Conservation (phyloP, 2,329 filamentous ascomycete genomes). For the Pseudohalonectria lignicola region DNA sequence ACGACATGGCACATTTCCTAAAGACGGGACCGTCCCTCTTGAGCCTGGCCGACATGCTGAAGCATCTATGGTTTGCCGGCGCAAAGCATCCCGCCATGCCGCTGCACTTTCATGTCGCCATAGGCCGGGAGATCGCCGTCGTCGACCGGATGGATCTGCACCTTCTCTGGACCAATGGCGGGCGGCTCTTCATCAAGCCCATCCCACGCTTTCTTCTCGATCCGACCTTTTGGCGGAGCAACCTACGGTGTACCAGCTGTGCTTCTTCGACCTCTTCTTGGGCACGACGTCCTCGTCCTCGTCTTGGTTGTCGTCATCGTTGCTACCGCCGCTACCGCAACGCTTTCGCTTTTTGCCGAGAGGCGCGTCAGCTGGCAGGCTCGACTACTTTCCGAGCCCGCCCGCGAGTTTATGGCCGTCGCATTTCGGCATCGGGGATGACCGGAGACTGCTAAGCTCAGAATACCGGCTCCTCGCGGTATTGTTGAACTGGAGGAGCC, state of each 20-base stretch:
- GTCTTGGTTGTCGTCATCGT: too few relatives aligned
- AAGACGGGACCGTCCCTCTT: not conserved
- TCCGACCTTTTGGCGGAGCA: not conserved
- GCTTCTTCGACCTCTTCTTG: too few relatives aligned
- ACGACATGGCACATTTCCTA: conserved; percentile 3
- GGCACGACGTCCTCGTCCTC: too few relatives aligned
- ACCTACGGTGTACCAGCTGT: conserved; percentile 5
- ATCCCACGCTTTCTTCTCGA: conserved; percentile 3
- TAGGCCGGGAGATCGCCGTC: not conserved
- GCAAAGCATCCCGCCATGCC: not conserved
- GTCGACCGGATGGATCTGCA: conserved; percentile 3
- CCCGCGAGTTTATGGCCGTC: too few relatives aligned
- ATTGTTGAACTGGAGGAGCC: too few relatives aligned
- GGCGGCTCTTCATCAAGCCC: conserved; percentile 4
- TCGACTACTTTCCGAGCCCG: too few relatives aligned
- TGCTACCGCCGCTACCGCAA: too few relatives aligned
- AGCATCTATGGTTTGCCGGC: conserved; percentile 3
- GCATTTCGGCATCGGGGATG: too few relatives aligned
- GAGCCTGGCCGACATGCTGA: not conserved
- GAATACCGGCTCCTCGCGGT: too few relatives aligned
- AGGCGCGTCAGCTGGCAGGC: too few relatives aligned
- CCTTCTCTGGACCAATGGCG: conserved; percentile 2
- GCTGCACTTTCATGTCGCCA: conserved; percentile 2
- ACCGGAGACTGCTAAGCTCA: too few relatives aligned
- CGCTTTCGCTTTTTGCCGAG: too few relatives aligned